Base-by-base conservation (phyloP, 176 grass and related monocot genomes). In the Otatea glauca region DNA sequence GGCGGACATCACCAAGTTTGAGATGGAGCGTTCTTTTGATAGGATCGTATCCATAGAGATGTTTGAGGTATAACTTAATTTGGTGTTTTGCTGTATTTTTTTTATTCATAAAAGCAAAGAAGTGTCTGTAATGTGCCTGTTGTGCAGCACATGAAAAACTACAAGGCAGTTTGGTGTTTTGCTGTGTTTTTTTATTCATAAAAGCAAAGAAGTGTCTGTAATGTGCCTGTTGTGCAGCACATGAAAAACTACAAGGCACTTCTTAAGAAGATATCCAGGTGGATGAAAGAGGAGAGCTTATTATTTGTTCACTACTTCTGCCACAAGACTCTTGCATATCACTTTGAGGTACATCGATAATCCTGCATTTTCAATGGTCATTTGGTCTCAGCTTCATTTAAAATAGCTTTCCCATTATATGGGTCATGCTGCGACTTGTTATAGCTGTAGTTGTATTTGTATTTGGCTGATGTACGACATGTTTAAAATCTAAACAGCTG, bases 201-300 rank as follows among this genome's bases (percentile, higher is more conserved):
- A n/a, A n/a, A n/a, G n/a, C n/a, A n/a, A n/a, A n/a, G n/a, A n/a
- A n/a, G n/a, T n/a, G n/a, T n/a, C n/a, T n/a, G n/a, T n/a, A n/a
- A n/a, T n/a, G n/a, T n/a, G n/a, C n/a, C n/a, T n/a, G n/a, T n/a
- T 34, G 63, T 70, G 42, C 88, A 95, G 96, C 96, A 98, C 88
- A 98, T 98, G 96, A 98, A 98, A 98, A 98, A 95, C 74, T 98
- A 98, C 80, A 95, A 94, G 74, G 77, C 85, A 95, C 85, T 98
- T 85, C 90, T 98, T 74, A 95, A 98, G 54, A 95, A 98, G 77
- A 87, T 98, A 98, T 95, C 96, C 3, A 74, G 42, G 50, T 98
- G 96, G 96, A 95, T 98, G 93, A 89, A 95, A 85, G 83, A 88
- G 42, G 96, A 98, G 67, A 76, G 91, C 60, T 77, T 98, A 75